A percentile compares a stretch with the other conserved stretches of the same genome.
Evolutionary conservation across 2,329 filamentous ascomycete genomes (phyloP).

Genomic region (Aspergillus quadrilineatus): DNA sequence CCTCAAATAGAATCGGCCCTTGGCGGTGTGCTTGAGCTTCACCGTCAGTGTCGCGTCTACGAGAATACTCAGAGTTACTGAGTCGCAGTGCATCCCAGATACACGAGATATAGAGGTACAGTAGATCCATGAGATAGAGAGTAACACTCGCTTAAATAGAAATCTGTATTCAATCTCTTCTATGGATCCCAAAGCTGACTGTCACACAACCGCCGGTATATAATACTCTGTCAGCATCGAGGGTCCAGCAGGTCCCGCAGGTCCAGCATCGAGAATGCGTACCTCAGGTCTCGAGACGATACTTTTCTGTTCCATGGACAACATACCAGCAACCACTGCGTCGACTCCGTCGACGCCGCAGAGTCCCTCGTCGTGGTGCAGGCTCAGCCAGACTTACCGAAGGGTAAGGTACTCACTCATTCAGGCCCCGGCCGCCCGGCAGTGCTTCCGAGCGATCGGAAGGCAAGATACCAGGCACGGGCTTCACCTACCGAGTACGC

Average conservation of each 20-base stretch:
- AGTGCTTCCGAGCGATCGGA: no score
- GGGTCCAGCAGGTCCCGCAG: no score
- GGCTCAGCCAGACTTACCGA: not conserved
- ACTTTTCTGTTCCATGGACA: not conserved
- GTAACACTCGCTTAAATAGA: not conserved
- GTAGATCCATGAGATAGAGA: not conserved
- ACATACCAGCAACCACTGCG: not conserved
- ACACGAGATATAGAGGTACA: not conserved
- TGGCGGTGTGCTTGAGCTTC: not conserved
- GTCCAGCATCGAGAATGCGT: not conserved
- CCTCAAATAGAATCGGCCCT: constrained; percentile 10
- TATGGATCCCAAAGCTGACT: not conserved
- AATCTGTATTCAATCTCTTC: not conserved
- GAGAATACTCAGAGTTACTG: not conserved
- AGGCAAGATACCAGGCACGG: not conserved
- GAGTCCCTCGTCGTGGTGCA: no score
- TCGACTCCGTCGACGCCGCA: not conserved
- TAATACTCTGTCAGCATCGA: no score
- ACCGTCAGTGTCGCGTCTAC: not conserved
- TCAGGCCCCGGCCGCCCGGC: not conserved
- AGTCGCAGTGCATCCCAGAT: not conserved
- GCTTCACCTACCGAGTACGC: no score
- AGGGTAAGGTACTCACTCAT: not conserved
- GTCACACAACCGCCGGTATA: no score
- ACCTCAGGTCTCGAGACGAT: not conserved